Conservation (phyloP, 75 land plant genomes). For the Sequoia sempervirens region DNA sequence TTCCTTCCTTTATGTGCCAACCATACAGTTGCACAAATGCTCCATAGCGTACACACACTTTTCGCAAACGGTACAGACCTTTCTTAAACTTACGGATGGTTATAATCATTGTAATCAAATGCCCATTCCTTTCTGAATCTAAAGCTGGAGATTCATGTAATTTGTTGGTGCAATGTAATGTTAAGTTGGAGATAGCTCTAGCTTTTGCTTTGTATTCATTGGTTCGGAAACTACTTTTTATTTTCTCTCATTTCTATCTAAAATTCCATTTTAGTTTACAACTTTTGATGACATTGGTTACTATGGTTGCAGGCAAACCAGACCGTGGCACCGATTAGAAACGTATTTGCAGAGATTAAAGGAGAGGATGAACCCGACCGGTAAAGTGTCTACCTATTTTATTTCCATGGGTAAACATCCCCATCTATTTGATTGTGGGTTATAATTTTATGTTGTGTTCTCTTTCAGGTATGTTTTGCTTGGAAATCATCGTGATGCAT, state of each 20-base stretch:
- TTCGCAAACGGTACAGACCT: not conserved
- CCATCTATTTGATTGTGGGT: no score
- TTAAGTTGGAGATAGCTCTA: no score
- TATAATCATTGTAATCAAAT: not conserved
- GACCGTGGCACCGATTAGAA: slow-evolving; percentile 47
- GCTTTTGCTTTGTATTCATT: no score
- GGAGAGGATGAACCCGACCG: slow-evolving; percentile 89
- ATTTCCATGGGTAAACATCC: no score
- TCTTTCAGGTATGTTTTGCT: slow-evolving; percentile 46
- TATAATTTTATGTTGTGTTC: not conserved
- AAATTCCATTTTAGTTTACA: no score
- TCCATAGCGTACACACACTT: not conserved
- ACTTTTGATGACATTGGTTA: not conserved
- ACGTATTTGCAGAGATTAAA: slow-evolving; percentile 72
- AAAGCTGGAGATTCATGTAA: no score
- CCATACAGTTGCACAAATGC: not conserved
- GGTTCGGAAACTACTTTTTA: no score
- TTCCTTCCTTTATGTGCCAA: no score
- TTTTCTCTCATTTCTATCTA: no score
- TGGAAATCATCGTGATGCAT: slow-evolving; percentile 76
- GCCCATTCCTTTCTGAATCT: not conserved
- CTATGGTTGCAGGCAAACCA: slow-evolving; percentile 51
- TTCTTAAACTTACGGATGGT: not conserved
- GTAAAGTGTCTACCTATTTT: slow-evolving; percentile 17
- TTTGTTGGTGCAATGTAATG: no score